Evolutionary conservation across 139 green algal species (phyloP), one percentile per base, ranked within the genome.

Genomic region (Closterium sp.): DNA sequence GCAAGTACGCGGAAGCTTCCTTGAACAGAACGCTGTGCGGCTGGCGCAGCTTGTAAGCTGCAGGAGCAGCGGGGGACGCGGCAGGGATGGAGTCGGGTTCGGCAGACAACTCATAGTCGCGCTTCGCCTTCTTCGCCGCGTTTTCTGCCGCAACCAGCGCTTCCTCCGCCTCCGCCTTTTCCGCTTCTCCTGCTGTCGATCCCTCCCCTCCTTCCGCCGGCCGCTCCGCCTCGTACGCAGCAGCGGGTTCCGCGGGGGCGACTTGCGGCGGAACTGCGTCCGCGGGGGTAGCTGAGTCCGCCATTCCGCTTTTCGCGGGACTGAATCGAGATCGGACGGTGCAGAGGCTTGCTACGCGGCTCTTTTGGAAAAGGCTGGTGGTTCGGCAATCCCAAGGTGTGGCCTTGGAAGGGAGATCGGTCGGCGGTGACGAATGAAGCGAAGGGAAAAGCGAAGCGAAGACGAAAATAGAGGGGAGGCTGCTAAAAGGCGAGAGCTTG

Each of bases 1-100:
- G 84, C 33, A 87, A 87, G 84, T 83, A 87, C 55, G 55, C 55
- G 55, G 55, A 76, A 76, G 55, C 55, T 76, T 76, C 55, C 55
- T 16, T 7, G 55, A 76, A 76, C 12, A 76, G 16, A 16, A 28
- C 16, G 12, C 55, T 76, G 55, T 76, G 55, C 12, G 4, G 16
- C 55, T 76, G 55, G 55, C 55, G 55, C 55, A 76, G 55, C 55
- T 76, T 76, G 55, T 76, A 76, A 19, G 16, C 38, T 3, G 38
- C 38, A 76, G 55, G 12, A 66, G 43, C 43, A 66, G 43, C 43
- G 9, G 43, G 21, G 43, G 43, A 66, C 21, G 19, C 43, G 43
- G 12, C 43, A 21, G 6, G 55, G 55, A 76, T 76, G 16, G 55
- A 76, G 16, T 76, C 16, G 55, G 55, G 55, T 28, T 76, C 55